These are phyloP conservation scores for Arabis alpina DNA, from an alignment of 345 rosid genomes.

Conservation along the genomic window DNA sequence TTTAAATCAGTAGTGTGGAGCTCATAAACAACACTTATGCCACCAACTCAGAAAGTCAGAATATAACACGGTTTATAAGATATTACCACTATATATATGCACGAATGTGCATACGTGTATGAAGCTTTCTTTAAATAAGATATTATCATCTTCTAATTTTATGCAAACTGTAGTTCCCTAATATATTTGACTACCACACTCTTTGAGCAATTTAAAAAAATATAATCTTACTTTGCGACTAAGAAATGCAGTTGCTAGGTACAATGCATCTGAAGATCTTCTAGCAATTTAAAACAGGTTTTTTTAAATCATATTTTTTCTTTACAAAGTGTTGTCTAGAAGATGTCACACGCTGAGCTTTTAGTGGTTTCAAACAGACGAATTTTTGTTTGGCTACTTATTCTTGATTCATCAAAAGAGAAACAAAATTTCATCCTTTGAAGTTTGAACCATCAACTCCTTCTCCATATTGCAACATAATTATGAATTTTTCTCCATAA, in stretches of 20 bases:
- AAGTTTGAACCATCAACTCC: no score
- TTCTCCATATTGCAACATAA: no score
- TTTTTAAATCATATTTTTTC: not conserved
- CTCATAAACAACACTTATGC: conserved; percentile 1
- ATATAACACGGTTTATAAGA: conserved; percentile 23
- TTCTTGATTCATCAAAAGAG: no score
- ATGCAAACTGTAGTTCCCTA: conserved; percentile 4
- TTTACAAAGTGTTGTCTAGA: not conserved
- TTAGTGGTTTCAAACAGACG: no score
- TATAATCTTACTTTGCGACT: conserved; percentile 36
- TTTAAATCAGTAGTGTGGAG: not conserved
- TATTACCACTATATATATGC: not conserved
- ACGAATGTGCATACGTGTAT: conserved; percentile 11
- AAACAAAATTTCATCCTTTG: no score
- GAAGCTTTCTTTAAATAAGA: not conserved
- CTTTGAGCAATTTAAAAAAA: not conserved
- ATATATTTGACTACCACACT: conserved; percentile 18
- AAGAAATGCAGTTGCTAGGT: conserved; percentile 14
- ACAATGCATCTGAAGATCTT: conserved; percentile 27
- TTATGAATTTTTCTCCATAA: no score
- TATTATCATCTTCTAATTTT: not conserved
- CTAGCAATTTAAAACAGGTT: conserved; percentile 1
- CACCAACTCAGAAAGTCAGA: not conserved
- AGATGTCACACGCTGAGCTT: not conserved
- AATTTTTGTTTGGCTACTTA: no score